Evolutionary conservation across 2,329 filamentous ascomycete species (phyloP), one percentile per base, ranked within the genome.

Genomic region (Raffaelea deltoideospora): DNA sequence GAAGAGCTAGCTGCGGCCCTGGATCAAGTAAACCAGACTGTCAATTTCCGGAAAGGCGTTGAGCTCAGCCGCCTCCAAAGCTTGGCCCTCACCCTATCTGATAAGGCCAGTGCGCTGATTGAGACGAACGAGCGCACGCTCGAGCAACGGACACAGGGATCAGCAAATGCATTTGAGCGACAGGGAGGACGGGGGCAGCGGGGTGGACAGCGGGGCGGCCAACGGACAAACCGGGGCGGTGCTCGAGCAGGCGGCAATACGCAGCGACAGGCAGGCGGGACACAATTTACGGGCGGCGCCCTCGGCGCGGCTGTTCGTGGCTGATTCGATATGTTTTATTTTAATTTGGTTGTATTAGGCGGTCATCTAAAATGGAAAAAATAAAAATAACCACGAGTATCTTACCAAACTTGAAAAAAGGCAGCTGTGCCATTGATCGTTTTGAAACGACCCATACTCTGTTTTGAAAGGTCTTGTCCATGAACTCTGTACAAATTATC

Each of bases 11-110:
- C 83, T 10, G 90, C 90, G 31, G 92, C 90, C 27, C 76, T 98
- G 21, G 92, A 98, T 66, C 90, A 98, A 64, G 88, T 98, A 62
- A 95, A 92, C 52, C 79, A 82, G 48, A 92, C 85, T 35, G 85
- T 98, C 61, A 90, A 96, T 64, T 98, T 98, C 83, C 81, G 90
- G 61, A 96, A 98, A 77, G 92, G 90, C 41, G 90, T 98, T 44
- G 92, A 98, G 69, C 76, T 98, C 46, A 94, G 85, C 53, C 78
- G 92, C 49, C 75, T 98, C 46, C 90, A 98, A 65, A 94, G 84
- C 58, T 70, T 98, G 53, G 87, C 92, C 23, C 77, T 98, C 46
- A 90, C 87, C 10, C 70, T 98, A 36, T 85, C 83, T 41, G 90
- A 98, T 67, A 98, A 96, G 72, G 88, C 90, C 40, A 93, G 86